These are phyloP conservation scores for Cladosporium sphaerospermum DNA, from an alignment of 2,329 filamentous ascomycete species.

Conservation along the genomic window DNA sequence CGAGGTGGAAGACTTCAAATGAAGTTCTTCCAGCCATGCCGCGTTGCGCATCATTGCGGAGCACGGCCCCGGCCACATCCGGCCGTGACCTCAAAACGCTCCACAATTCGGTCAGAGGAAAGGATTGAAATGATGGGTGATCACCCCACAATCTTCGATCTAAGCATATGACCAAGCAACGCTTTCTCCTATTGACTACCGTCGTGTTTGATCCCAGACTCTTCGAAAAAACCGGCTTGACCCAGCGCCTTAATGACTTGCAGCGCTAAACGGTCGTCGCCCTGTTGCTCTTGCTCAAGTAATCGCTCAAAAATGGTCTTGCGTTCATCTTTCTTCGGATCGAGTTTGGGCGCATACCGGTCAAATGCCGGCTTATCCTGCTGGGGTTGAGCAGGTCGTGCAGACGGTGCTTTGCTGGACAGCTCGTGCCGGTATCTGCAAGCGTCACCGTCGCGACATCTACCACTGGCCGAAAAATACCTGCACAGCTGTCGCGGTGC, in stretches of 20 bases:
- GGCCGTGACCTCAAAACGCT: slow-evolving; percentile 9
- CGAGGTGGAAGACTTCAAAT: not conserved
- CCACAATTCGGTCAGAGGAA: not conserved
- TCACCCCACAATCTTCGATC: slow-evolving; percentile 11
- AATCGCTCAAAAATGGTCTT: slow-evolving; percentile 27
- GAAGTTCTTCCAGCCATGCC: slow-evolving; percentile 3
- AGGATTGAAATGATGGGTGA: not conserved
- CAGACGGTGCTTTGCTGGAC: slow-evolving; percentile 10
- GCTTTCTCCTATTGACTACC: slow-evolving; percentile 2
- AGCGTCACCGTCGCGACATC: slow-evolving; percentile 28
- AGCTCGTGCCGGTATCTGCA: slow-evolving; percentile 30
- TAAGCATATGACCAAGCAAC: slow-evolving; percentile 6
- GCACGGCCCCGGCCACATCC: not conserved
- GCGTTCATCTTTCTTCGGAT: slow-evolving; percentile 11
- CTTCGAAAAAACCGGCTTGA: slow-evolving; percentile 35
- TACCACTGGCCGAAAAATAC: slow-evolving; percentile 27
- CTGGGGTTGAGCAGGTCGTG: slow-evolving; percentile 2
- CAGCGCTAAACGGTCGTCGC: slow-evolving; percentile 37
- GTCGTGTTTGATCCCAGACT: not conserved
- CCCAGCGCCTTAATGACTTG: slow-evolving; percentile 44
- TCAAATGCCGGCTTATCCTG: slow-evolving; percentile 12
- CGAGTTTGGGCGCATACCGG: slow-evolving; percentile 16
- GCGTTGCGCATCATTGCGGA: slow-evolving; percentile 2
- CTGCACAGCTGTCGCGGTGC: slow-evolving; percentile 20
- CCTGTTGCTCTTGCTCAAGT: slow-evolving; percentile 41